Percentiles rank a stretch among this genome's conserved stretches.
phyloP scores from a whole-genome alignment of 176 grass and related monocot species.

The Phragmites australis region DNA sequence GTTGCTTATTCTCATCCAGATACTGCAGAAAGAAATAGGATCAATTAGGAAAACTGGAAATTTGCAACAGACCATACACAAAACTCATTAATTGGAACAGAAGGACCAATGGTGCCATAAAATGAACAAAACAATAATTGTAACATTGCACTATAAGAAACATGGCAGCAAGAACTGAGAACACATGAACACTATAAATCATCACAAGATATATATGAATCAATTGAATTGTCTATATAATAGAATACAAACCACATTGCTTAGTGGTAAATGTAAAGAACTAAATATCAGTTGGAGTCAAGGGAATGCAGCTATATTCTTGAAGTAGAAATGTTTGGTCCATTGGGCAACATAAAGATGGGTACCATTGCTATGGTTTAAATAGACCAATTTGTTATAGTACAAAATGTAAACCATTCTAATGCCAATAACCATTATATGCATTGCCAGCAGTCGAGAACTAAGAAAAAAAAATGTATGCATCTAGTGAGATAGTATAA shows the following conservation, averaged over 20 bases:
- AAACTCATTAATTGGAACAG: neutral
- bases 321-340: neutral
- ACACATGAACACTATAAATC: neutral
- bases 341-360: slow-evolving; percentile 4
- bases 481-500: neutral
- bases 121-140: slow-evolving; percentile 17
- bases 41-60: slow-evolving; percentile 1
- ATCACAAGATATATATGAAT: neutral
- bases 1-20: slow-evolving; percentile 90
- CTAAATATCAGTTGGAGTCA: slow-evolving; percentile 6
- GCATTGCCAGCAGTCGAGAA: neutral
- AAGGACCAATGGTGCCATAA: neutral
- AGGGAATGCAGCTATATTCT: neutral
- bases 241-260: neutral
- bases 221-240: neutral
- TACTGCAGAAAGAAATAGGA: slow-evolving; percentile 49
- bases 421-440: neutral
- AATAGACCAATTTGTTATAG: slow-evolving; percentile 7
- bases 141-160: neutral
- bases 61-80: neutral
- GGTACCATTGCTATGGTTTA: slow-evolving; percentile 4
- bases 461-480: neutral
- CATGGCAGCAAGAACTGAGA: neutral
- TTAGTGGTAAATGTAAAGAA: slow-evolving; percentile 11
- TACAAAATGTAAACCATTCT: slow-evolving; percentile 3